Percentiles rank a stretch among this genome's conserved stretches.
phyloP scores from a whole-genome alignment of 2,329 filamentous ascomycete genomes.

The Colletotrichum orchidophilum region DNA sequence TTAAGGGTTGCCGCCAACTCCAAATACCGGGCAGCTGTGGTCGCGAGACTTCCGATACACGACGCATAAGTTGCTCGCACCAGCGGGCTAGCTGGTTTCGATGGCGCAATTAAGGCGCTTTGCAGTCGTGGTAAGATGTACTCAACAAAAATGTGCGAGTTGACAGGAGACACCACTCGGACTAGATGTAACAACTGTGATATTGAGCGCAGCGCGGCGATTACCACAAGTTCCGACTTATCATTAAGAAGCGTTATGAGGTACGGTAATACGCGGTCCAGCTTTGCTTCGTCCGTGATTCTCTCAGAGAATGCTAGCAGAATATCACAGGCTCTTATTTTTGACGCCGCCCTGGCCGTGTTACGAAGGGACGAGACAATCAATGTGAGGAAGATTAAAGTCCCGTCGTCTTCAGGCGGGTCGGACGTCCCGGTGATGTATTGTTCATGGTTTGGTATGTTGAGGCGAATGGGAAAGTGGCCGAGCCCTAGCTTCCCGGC shows the following conservation, averaged over 20 bases:
- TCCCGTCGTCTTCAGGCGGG: slow-evolving; percentile 82
- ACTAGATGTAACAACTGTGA: slow-evolving; percentile 91
- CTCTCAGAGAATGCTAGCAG: slow-evolving; percentile 91
- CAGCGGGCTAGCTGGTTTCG: slow-evolving; percentile 68
- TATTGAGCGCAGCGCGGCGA: slow-evolving; percentile 85
- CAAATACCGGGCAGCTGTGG: slow-evolving; percentile 84
- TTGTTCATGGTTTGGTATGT: slow-evolving; percentile 86
- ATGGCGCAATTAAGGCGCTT: slow-evolving; percentile 57
- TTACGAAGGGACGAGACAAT: slow-evolving; percentile 90
- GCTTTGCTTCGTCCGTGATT: slow-evolving; percentile 92
- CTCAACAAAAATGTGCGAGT: slow-evolving; percentile 74
- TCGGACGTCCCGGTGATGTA: slow-evolving; percentile 68
- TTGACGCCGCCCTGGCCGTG: slow-evolving; percentile 87
- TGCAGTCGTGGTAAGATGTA: slow-evolving; percentile 74
- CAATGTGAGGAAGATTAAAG: slow-evolving; percentile 89
- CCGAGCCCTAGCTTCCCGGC: slow-evolving; percentile 63
- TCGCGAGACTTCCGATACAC: slow-evolving; percentile 87
- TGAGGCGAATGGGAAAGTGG: slow-evolving; percentile 83
- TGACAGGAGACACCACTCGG: slow-evolving; percentile 83
- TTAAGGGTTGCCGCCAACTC: slow-evolving; percentile 91
- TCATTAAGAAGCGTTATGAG: slow-evolving; percentile 85
- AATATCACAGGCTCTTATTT: slow-evolving; percentile 89
- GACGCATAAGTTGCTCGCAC: slow-evolving; percentile 93
- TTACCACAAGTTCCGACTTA: slow-evolving; percentile 82
- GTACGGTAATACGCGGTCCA: slow-evolving; percentile 93